These are phyloP conservation scores for Neonectria faginata DNA, from an alignment of 2,329 filamentous ascomycete genomes.

Conservation along the genomic window DNA sequence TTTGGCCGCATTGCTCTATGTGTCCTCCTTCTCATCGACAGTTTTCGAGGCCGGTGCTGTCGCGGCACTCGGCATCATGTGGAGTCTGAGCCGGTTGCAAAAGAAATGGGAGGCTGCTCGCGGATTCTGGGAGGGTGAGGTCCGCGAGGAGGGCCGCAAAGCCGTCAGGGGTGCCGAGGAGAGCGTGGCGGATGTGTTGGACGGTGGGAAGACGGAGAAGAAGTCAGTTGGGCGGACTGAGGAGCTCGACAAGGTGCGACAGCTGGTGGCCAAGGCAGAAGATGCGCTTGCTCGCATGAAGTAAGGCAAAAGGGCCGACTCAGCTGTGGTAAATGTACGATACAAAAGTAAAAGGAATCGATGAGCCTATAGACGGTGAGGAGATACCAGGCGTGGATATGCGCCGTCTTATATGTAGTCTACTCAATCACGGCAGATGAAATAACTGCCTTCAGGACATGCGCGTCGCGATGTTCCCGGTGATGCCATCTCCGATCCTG, in stretches of 20 bases:
- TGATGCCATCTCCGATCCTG: slow-evolving; percentile 23
- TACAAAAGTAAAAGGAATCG: slow-evolving; percentile 33
- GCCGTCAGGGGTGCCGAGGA: slow-evolving; percentile 68
- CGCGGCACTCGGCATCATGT: slow-evolving; percentile 69
- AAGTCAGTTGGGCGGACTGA: slow-evolving; percentile 42
- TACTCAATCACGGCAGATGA: slow-evolving; percentile 45
- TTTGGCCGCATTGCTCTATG: slow-evolving; percentile 67
- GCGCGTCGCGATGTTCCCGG: slow-evolving; percentile 16
- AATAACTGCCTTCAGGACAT: slow-evolving; percentile 37
- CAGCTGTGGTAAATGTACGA: slow-evolving; percentile 33
- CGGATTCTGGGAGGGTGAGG: slow-evolving; percentile 72
- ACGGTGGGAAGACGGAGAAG: slow-evolving; percentile 43
- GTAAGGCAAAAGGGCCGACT: slow-evolving; percentile 46
- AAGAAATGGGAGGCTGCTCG: slow-evolving; percentile 71
- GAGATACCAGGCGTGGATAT: slow-evolving; percentile 46
- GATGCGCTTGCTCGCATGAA: slow-evolving; percentile 61
- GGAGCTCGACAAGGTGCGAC: slow-evolving; percentile 55
- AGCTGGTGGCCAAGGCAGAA: slow-evolving; percentile 62
- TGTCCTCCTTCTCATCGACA: slow-evolving; percentile 64
- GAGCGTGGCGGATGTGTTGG: slow-evolving; percentile 62
- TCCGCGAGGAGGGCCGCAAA: slow-evolving; percentile 75
- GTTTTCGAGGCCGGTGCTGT: slow-evolving; percentile 73
- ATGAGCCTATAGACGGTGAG: slow-evolving; percentile 38
- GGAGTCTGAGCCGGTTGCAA: slow-evolving; percentile 70
- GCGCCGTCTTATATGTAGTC: slow-evolving; percentile 45